These are phyloP conservation scores for Aspergillus pseudoglaucus DNA, from an alignment of 2,329 filamentous ascomycete species.

Conservation along the genomic window DNA sequence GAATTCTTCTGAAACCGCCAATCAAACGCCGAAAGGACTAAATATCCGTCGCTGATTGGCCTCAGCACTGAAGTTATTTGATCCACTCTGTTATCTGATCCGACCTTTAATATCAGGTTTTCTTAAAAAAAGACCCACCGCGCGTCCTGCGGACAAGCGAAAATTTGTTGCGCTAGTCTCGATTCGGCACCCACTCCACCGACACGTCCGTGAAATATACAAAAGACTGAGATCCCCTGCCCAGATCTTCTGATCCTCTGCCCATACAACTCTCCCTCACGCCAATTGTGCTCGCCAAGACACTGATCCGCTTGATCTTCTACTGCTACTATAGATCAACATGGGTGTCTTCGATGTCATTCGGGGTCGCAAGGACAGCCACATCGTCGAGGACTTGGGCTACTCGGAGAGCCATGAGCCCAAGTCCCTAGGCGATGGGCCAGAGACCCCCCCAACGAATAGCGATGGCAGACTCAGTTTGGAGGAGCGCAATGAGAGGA, in stretches of 20 bases:
- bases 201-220: neutral
- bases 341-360: slow-evolving; percentile 4
- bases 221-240: neutral
- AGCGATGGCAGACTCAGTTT: neutral
- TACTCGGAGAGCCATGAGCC: slow-evolving; percentile 3
- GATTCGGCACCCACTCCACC: neutral
- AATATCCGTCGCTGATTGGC: neutral
- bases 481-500: neutral
- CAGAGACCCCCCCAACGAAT: neutral
- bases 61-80: neutral
- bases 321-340: neutral
- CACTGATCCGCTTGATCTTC: neutral
- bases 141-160: neutral
- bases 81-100: slow-evolving; percentile 1
- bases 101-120: neutral
- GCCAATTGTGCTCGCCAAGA: neutral
- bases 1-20: too few species aligned
- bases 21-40: too few species aligned
- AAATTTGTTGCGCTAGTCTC: neutral
- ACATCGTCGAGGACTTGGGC: slow-evolving; percentile 5
- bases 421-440: slow-evolving; percentile 2
- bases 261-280: neutral
- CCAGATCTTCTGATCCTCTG: neutral
- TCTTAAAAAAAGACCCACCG: neutral
- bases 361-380: slow-evolving; percentile 7